Evolutionary conservation across 2,329 filamentous ascomycete genomes (phyloP), one percentile per base, ranked within the genome.

Genomic region (Pseudocercospora pini-densiflorae): DNA sequence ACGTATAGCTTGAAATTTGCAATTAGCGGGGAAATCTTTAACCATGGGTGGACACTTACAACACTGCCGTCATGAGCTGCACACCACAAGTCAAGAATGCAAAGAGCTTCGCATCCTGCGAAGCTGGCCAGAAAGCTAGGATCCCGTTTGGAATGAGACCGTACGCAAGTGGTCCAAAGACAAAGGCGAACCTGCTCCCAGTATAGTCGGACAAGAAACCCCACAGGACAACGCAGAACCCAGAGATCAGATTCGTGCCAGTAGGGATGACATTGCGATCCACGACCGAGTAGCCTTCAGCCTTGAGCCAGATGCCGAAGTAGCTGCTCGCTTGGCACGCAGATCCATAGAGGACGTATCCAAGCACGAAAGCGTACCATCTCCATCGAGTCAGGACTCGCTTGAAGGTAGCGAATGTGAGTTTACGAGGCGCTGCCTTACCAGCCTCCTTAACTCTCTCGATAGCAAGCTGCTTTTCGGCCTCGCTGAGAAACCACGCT

Each of bases 361-460:
- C 59, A 12, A 61, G 59, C 8, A 69, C 67, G 21, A 69, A 69
- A 12, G 65, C 65, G 53, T 63, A 69, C 67, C 67, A 69, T 27
- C 64, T 61, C 67, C 67, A 69, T 12, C 59, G 31, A n/a, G 58
- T 49, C 14, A 69, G 51, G 1, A 65, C 65, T 7, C 65, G 59
- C 8, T 63, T 66, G 31, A 69, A 54, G 16, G 64, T 59, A 12
- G 62, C 61, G 7, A 63, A 23, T 1, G 58, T 63, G 21, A 69
- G 24, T 14, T 65, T 62, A 5, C 43, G 61, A 14, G 65, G 65
- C 10, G 36, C 33, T 10, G 61, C 59, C 14, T 59, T 64, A 21
- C 64, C 65, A 21, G 62, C 59, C 60, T 54, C 10, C 57, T 63
- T n/a, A 19, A 69, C 47, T 1, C 67, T 63, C 8, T 62, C 58